Percentiles rank a stretch among this genome's conserved stretches.
Evolutionary conservation across 306 rosid genomes (phyloP).

Genomic region (Bauhinia variegata): DNA sequence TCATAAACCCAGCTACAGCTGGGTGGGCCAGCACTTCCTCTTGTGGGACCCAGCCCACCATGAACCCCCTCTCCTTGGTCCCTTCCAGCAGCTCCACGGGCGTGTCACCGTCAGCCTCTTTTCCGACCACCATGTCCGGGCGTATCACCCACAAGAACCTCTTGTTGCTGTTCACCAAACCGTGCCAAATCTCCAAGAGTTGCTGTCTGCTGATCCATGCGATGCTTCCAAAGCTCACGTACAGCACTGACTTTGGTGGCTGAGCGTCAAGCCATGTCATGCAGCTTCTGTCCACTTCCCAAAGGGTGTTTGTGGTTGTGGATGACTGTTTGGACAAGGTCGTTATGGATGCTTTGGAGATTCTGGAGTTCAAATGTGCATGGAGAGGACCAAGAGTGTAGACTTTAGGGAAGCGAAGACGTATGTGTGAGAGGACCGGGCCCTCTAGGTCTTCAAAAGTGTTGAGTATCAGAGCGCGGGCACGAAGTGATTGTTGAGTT

Average conservation of each 20-base stretch:
- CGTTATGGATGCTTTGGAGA: background rate
- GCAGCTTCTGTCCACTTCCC: constrained; percentile 44
- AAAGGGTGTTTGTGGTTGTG: constrained; percentile 1
- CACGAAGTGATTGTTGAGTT: constrained; percentile 30
- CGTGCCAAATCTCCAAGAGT: constrained; percentile 51
- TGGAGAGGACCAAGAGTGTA: constrained; percentile 50
- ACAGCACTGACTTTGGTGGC: constrained; percentile 42
- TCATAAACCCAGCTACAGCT: constrained; percentile 59
- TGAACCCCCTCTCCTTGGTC: constrained; percentile 13
- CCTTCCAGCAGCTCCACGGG: background rate
- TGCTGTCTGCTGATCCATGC: background rate
- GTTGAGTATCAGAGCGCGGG: constrained; percentile 53
- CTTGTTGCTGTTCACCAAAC: constrained; percentile 44
- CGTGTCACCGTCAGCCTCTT: background rate
- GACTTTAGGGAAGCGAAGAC: constrained; percentile 24
- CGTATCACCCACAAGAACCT: constrained; percentile 49
- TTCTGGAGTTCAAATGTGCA: constrained; percentile 20
- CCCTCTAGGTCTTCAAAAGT: constrained; percentile 67
- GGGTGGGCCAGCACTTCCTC: constrained; percentile 53
- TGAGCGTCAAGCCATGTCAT: constrained; percentile 51
- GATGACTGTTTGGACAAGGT: background rate
- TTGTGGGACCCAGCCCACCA: constrained; percentile 34
- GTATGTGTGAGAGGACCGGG: constrained; percentile 37
- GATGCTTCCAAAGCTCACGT: constrained; percentile 57
- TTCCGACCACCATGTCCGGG: constrained; percentile 13